Base-by-base conservation (phyloP, 2,329 filamentous ascomycete genomes). In the Colletotrichum endophyticum region DNA sequence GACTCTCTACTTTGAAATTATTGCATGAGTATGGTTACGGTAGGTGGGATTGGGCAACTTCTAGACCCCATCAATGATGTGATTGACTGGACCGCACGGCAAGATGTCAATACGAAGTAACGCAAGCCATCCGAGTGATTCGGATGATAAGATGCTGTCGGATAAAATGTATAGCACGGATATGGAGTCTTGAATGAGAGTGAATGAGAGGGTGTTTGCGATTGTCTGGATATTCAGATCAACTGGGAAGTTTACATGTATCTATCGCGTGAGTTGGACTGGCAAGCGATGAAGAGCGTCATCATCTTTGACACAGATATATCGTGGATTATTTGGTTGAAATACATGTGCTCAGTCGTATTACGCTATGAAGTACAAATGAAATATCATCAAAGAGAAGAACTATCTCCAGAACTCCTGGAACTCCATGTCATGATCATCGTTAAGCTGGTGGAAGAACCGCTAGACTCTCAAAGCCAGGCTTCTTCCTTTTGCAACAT, bases 111-210 rank as follows among this genome's bases (percentile, higher is more conserved):
- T n/a, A n/a, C 19, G 19, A n/a, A n/a, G 39, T 12, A 49, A n/a
- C 9, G 19, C 19, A 0, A n/a, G 9, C 19, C 0, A 0, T 1
- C 1, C 39, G 9, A n/a, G 39, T 12, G 39, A 12, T 11, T 11
- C 19, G 8, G 3, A 3, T 44, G 8, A n/a, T n/a, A 12, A n/a
- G 39, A 1, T n/a, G 9, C 9, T 11, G 19, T n/a, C 39, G 2
- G 0, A 49, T 49, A 19, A 49, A 19, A n/a, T 3, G 19, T 12
- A n/a, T 49, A 49, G 19, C 9, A 5, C 1, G 39, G 0, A 49
- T 0, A 9, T 12, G 39, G 1, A 12, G 8, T 11, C 4, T 6
- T 12, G 9, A n/a, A 1, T n/a, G 19, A 12, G 39, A 44, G 39
- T 11, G 8, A n/a, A n/a, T 44, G 39, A 9, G 39, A 11, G 19